Evolutionary conservation across 2,329 filamentous ascomycete species (phyloP), one percentile per base, ranked within the genome.

Genomic region (Ceratocystis papillata): DNA sequence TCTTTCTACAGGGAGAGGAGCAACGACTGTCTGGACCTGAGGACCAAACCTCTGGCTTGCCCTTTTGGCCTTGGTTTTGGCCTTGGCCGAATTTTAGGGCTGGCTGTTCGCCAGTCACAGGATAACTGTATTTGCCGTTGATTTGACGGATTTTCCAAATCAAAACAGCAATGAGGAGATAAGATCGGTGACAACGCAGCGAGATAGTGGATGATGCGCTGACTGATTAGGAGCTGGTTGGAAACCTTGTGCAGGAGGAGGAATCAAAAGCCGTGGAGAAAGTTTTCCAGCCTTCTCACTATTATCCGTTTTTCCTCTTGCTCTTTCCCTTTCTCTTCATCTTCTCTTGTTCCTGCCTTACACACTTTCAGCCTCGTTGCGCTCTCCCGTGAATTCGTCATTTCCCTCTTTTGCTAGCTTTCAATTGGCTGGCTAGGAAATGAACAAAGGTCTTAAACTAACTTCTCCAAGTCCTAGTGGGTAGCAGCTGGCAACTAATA

Each of bases 181-280:
- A 5, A 50, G 12, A 25, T 33, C 22, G 22, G 28, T 12, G 53
- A 57, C 50, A 55, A 28, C 50, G 25, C 50, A 44, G 33, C 37
- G 33, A 37, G 37, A 45, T 5, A 15, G 17, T 22, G 37, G 37
- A 62, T 45, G 37, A 41, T 41, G 37, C 10, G 10, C 37, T 41
- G 12, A 41, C 37, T 41, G 3, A 41, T 12, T 15, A 12, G 37
- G 37, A 8, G 8, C 37, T 41, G 59, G 12, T 62, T 37, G 55
- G 55, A 17, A 59, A 22, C n/a, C 59, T 45, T 62, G 59, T 44
- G 46, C 30, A 62, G 33, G 61, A 41, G 55, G 41, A 65, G 59
- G 33, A 53, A 41, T 5, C 44, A 20, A 62, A 45, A 45, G 25
- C 5, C n/a, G 60, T 12, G 15, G 15, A 62, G 33, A 62, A n/a